phyloP scores from a whole-genome alignment of 768 basidiomycete species.

The Rhizopogon salebrosus region DNA sequence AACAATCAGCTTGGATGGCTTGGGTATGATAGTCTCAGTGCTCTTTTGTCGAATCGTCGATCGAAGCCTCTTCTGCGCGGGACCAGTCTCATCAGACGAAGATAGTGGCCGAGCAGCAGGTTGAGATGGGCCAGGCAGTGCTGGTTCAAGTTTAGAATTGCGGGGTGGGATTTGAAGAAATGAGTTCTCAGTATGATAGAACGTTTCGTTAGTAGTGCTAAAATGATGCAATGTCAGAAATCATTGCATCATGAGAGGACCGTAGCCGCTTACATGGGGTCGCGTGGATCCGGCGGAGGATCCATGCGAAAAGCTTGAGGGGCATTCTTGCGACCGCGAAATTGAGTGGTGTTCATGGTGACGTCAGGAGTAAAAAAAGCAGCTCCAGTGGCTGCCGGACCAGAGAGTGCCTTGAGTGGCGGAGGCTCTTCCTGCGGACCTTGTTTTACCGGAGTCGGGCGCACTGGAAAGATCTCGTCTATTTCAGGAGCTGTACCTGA shows the following conservation, averaged over 20 bases:
- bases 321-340: slow-evolving; percentile 53
- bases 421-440: slow-evolving; percentile 46
- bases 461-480: slow-evolving; percentile 67
- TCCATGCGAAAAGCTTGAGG: slow-evolving; percentile 55
- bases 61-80: slow-evolving; percentile 70
- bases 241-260: background rate
- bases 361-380: slow-evolving; percentile 77
- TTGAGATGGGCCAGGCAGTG: slow-evolving; percentile 37
- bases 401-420: slow-evolving; percentile 29
- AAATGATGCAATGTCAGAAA: slow-evolving; percentile 1
- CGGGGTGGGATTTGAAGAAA: slow-evolving; percentile 47
- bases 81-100: slow-evolving; percentile 78
- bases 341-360: slow-evolving; percentile 49
- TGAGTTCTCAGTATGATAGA: slow-evolving; percentile 51
- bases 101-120: slow-evolving; percentile 63
- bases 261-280: slow-evolving; percentile 48
- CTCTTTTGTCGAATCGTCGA: slow-evolving; percentile 54
- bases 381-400: slow-evolving; percentile 55
- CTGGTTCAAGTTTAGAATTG: slow-evolving; percentile 35
- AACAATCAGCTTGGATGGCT: slow-evolving; percentile 54
- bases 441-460: slow-evolving; percentile 51
- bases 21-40: slow-evolving; percentile 44
- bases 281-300: slow-evolving; percentile 45
- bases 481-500: slow-evolving; percentile 67
- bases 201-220: slow-evolving; percentile 55